A percentile compares a stretch with the other conserved stretches of the same genome.
These are phyloP conservation scores for Heliamphora exappendiculata DNA, from an alignment of 148 eudicot genomes.

Conservation along the genomic window DNA sequence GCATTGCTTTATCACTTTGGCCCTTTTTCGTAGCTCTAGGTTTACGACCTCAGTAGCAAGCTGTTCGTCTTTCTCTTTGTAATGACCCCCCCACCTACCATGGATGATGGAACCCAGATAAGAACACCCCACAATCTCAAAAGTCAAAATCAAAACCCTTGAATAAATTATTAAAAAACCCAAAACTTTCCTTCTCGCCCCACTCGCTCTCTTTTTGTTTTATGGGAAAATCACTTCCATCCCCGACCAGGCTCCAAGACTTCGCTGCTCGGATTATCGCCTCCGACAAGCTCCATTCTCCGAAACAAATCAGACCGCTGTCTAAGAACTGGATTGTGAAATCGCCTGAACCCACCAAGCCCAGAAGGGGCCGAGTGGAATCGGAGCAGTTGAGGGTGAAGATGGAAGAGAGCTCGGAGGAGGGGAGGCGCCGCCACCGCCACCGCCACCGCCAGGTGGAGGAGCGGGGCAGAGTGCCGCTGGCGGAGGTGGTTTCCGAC, in stretches of 20 bases:
- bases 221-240: slow-evolving; percentile 45
- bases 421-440: not conserved
- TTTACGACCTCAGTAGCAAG: too few relatives aligned
- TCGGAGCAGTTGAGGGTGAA: slow-evolving; percentile 19
- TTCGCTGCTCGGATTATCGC: slow-evolving; percentile 29
- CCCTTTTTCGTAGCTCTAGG: too few relatives aligned
- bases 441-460: not conserved
- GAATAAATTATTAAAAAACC: too few relatives aligned
- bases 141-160: too few relatives aligned
- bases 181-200: not conserved
- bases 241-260: slow-evolving; percentile 24
- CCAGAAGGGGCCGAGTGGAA: slow-evolving; percentile 29
- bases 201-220: not conserved
- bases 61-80: too few relatives aligned
- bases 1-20: too few relatives aligned
- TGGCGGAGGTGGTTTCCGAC: slow-evolving; percentile 41
- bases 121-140: too few relatives aligned
- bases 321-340: slow-evolving; percentile 3
- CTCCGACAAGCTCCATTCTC: slow-evolving; percentile 18
- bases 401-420: slow-evolving; percentile 24
- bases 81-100: too few relatives aligned
- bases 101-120: too few relatives aligned
- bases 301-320: slow-evolving; percentile 26
- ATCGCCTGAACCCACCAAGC: slow-evolving; percentile 8
- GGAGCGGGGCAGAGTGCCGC: slow-evolving; percentile 24